Evolutionary conservation across 2,329 filamentous ascomycete species (phyloP).

Genomic region (Exophiala sideris): DNA sequence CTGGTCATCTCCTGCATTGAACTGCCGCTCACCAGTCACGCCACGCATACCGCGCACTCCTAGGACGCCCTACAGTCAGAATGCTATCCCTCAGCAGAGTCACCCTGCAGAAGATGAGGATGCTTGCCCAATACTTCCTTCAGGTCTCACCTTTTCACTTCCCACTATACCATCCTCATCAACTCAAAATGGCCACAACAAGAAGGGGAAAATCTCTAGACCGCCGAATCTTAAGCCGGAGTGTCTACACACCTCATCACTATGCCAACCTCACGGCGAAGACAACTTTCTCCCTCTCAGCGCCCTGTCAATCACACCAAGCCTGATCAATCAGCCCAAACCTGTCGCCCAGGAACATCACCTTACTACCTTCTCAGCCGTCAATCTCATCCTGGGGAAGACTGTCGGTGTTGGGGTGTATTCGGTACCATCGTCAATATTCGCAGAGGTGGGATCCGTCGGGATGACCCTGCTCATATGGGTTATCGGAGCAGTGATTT

Average conservation of each 20-base stretch:
- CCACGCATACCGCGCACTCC: conserved; percentile 8
- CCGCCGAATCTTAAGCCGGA: conserved; percentile 7
- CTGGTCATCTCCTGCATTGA: conserved; percentile 5
- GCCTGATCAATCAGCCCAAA: conserved; percentile 10
- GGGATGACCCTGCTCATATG: conserved; percentile 54
- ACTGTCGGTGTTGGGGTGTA: conserved; percentile 48
- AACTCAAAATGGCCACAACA: neutral
- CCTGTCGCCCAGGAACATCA: conserved; percentile 3
- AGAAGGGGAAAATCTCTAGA: conserved; percentile 2
- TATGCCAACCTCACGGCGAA: neutral
- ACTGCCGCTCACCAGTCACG: conserved; percentile 8
- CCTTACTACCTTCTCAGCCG: conserved; percentile 21
- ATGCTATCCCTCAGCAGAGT: neutral
- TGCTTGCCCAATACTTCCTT: neutral
- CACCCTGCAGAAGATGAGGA: neutral
- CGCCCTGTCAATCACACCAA: conserved; percentile 13
- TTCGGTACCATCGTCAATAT: conserved; percentile 55
- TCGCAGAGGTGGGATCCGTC: conserved; percentile 52
- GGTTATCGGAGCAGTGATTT: conserved; percentile 49
- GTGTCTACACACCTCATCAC: conserved; percentile 4
- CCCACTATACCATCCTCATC: neutral
- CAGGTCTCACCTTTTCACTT: neutral
- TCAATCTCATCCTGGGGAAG: conserved; percentile 36
- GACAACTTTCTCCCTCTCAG: conserved; percentile 14
- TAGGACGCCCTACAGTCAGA: neutral